Conservation (phyloP, 2,329 filamentous ascomycete species). For the Nothophoma quercina region DNA sequence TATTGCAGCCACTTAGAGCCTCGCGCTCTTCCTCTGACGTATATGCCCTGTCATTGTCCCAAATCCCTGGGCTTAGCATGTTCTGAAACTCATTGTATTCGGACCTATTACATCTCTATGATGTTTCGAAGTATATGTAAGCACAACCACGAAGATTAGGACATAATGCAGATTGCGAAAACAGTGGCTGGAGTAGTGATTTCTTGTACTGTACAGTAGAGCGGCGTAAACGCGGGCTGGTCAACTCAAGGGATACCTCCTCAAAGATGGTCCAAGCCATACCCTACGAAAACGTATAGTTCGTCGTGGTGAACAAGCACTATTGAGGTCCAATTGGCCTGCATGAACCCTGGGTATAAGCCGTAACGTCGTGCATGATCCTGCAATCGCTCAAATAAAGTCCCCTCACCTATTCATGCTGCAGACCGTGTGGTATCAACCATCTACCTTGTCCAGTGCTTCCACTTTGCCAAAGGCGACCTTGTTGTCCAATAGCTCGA, state of each 20-base stretch:
- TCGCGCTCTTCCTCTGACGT: no score
- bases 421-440: no score
- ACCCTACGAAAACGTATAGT: neutral
- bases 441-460: neutral
- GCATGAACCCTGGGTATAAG: neutral
- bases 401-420: no score
- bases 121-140: neutral
- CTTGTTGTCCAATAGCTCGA: neutral
- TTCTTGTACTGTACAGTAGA: neutral
- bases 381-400: neutral
- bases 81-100: no score
- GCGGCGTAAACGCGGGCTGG: neutral
- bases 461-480: constrained; percentile 2
- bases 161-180: no score
- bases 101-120: no score
- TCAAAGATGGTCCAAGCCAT: neutral
- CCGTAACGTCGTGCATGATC: neutral
- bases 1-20: no score
- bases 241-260: neutral
- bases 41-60: no score
- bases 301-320: neutral
- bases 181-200: neutral
- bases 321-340: neutral
- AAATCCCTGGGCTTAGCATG: no score
- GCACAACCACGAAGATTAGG: no score